Percentiles rank a stretch among this genome's conserved stretches.
Evolutionary conservation across 768 basidiomycete species (phyloP).

Genomic region (Phanerochaete sordida): DNA sequence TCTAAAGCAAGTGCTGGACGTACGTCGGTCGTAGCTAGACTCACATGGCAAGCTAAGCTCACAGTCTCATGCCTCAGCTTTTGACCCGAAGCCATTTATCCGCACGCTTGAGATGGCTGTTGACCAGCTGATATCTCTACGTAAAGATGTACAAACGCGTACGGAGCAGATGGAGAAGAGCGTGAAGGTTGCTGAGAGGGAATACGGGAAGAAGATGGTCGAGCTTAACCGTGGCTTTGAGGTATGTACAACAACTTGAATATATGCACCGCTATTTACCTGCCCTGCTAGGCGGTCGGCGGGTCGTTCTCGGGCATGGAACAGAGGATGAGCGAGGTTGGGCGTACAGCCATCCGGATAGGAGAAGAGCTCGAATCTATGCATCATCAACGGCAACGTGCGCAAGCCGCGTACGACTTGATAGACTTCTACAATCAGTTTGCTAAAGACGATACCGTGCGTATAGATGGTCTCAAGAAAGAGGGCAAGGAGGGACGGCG

Average conservation of each 20-base stretch:
- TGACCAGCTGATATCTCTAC: slow-evolving; percentile 79
- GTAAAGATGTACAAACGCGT: slow-evolving; percentile 86
- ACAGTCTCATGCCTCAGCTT: slow-evolving; percentile 49
- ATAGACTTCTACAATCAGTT: slow-evolving; percentile 95
- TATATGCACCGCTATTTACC: neutral
- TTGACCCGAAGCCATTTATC: slow-evolving; percentile 92
- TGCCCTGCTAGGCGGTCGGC: slow-evolving; percentile 64
- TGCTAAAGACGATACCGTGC: slow-evolving; percentile 72
- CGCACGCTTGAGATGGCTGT: slow-evolving; percentile 88
- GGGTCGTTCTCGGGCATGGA: slow-evolving; percentile 90
- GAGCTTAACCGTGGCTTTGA: slow-evolving; percentile 94
- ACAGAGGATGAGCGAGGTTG: slow-evolving; percentile 86
- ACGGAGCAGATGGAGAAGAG: slow-evolving; percentile 92
- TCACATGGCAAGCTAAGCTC: neutral
- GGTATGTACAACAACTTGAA: slow-evolving; percentile 37
- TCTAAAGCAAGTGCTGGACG: slow-evolving; percentile 85
- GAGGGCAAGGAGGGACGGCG: slow-evolving; percentile 87
- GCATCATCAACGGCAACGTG: slow-evolving; percentile 86
- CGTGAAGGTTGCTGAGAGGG: slow-evolving; percentile 83
- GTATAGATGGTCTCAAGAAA: slow-evolving; percentile 74
- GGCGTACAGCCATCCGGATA: slow-evolving; percentile 90
- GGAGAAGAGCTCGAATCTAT: slow-evolving; percentile 96
- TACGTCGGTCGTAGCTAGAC: slow-evolving; percentile 36
- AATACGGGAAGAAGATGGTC: slow-evolving; percentile 92
- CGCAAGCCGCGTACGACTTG: slow-evolving; percentile 90